Conservation (phyloP, 495 filamentous ascomycete genomes). For the Haplographium delicatum region DNA sequence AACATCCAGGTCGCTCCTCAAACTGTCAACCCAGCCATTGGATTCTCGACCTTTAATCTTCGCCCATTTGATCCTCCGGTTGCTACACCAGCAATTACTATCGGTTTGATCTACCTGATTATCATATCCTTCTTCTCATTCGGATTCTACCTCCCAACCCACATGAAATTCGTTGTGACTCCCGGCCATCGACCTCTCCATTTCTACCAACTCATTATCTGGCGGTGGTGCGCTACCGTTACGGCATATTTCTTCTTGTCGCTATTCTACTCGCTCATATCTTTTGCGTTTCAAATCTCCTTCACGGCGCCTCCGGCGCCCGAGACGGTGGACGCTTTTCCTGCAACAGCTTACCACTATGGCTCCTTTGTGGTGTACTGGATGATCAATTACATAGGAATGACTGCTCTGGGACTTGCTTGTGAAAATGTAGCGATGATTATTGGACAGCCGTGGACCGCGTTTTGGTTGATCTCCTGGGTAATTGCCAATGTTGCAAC, state of each 20-base stretch:
- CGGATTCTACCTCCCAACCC: constrained; percentile 63
- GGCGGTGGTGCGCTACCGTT: constrained; percentile 57
- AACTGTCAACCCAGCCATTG: constrained; percentile 58
- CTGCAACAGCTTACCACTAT: constrained; percentile 53
- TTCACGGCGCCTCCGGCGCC: constrained; percentile 45
- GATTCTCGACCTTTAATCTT: constrained; percentile 55
- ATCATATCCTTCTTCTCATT: constrained; percentile 71
- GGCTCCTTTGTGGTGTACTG: constrained; percentile 65
- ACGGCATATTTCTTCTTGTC: constrained; percentile 63
- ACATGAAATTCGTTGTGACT: constrained; percentile 48
- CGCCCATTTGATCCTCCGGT: constrained; percentile 56
- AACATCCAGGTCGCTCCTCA: constrained; percentile 48
- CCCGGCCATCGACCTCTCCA: constrained; percentile 53
- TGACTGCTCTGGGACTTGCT: constrained; percentile 61
- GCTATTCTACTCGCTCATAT: constrained; percentile 60
- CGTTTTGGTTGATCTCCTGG: constrained; percentile 72
- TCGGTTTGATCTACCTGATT: constrained; percentile 69
- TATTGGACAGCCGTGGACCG: constrained; percentile 60
- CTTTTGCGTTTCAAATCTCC: constrained; percentile 60
- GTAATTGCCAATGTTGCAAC: constrained; percentile 66
- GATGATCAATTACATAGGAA: constrained; percentile 71
- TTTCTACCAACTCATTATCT: constrained; percentile 54
- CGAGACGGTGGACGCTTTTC: constrained; percentile 36
- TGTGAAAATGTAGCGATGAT: constrained; percentile 72
- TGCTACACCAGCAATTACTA: constrained; percentile 53